Conservation (phyloP, 768 basidiomycete genomes). For the Udeniomyces megalosporus region DNA sequence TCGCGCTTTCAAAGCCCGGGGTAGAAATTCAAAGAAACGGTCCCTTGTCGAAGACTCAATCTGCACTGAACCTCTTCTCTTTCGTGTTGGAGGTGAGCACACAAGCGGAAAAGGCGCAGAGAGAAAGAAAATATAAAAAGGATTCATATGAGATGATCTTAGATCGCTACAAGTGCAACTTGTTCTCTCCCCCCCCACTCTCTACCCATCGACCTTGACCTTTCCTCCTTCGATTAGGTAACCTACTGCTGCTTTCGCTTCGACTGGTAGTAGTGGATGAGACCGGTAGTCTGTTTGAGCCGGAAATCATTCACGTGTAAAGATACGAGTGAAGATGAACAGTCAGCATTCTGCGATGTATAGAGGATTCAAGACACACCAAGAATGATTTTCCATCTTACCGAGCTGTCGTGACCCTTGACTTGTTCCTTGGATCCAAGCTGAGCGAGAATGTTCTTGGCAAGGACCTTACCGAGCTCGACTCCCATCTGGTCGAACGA, state of each 20-base stretch:
- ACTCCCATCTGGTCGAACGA: constrained; percentile 96
- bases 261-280: constrained; percentile 94
- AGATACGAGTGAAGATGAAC: background rate
- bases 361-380: background rate
- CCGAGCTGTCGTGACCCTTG: constrained; percentile 75
- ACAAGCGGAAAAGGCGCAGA: background rate
- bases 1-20: too few species aligned
- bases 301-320: constrained; percentile 35
- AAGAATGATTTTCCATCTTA: constrained; percentile 26
- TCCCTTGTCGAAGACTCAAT: too few species aligned
- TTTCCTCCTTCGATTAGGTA: too few species aligned
- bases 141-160: too few species aligned
- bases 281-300: constrained; percentile 87
- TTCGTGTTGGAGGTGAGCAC: too few species aligned
- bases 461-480: constrained; percentile 43
- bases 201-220: background rate
- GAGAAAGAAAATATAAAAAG: background rate
- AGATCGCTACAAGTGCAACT: background rate
- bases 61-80: too few species aligned
- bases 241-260: constrained; percentile 36
- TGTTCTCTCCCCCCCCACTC: background rate
- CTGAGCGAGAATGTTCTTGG: constrained; percentile 86
- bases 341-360: constrained; percentile 7
- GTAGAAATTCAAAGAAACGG: too few species aligned
- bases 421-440: constrained; percentile 47